A percentile compares a stretch with the other conserved stretches of the same genome.
Evolutionary conservation across 2,329 filamentous ascomycete species (phyloP).

Genomic region (Pseudogymnoascus sp.): DNA sequence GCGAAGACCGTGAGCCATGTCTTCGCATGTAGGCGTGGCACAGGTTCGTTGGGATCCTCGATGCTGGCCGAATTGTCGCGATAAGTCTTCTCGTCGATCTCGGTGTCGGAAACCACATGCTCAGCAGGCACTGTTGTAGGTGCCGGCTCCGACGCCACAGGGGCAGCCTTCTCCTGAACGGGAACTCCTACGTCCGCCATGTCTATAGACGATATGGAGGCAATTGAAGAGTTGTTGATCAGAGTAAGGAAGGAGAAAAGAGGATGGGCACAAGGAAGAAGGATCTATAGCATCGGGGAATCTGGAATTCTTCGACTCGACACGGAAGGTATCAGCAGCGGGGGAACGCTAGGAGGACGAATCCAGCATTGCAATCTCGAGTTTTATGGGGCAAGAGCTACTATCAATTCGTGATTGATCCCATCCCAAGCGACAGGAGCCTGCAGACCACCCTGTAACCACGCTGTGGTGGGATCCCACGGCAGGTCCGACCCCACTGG

Average conservation of each 20-base stretch:
- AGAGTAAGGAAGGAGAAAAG: not conserved
- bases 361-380: not conserved
- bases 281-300: not conserved
- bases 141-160: not conserved
- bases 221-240: not conserved
- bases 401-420: not conserved
- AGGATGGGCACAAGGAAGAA: not conserved
- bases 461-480: not conserved
- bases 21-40: constrained; percentile 28
- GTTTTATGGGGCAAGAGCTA: not conserved
- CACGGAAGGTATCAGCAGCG: not conserved
- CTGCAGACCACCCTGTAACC: not conserved
- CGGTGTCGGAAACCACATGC: not conserved
- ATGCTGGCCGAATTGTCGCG: constrained; percentile 8
- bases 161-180: not conserved
- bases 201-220: not conserved
- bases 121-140: not conserved
- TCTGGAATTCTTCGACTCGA: not conserved
- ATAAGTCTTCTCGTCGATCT: not conserved
- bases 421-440: not conserved
- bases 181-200: not conserved
- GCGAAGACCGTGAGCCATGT: constrained; percentile 31
- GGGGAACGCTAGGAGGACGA: not conserved
- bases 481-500: not conserved
- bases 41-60: constrained; percentile 12